phyloP scores from a whole-genome alignment of 225 moss, liverwort and hornwort species.

The Pseudoscleropodium purum region DNA sequence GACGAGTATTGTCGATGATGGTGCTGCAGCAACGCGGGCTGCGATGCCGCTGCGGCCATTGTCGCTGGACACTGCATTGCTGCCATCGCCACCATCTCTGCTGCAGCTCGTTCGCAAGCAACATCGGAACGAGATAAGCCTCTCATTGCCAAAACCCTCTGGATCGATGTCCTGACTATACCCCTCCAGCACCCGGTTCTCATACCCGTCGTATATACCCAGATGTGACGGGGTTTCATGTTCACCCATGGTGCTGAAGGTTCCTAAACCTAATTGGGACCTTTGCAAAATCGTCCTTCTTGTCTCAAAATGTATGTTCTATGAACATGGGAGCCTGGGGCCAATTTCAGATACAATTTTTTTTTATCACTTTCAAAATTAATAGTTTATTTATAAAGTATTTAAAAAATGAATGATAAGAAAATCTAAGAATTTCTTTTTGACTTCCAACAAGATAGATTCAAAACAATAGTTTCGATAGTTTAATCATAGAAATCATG shows the following conservation, averaged over 20 bases:
- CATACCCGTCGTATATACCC: neutral
- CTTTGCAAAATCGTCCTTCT: neutral
- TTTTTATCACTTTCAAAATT: neutral
- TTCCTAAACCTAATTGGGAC: too few species aligned
- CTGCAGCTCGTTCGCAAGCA: neutral
- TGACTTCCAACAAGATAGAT: neutral
- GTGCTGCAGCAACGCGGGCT: neutral
- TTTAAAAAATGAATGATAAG: neutral
- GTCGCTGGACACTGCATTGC: neutral
- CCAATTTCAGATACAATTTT: neutral
- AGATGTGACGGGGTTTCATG: neutral
- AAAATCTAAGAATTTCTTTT: neutral
- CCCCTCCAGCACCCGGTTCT: neutral
- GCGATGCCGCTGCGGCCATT: neutral
- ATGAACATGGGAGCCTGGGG: neutral
- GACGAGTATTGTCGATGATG: neutral
- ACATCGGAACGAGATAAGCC: slow-evolving; percentile 10
- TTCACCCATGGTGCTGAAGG: too few species aligned
- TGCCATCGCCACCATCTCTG: slow-evolving; percentile 9
- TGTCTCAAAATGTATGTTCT: neutral
- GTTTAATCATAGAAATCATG: neutral
- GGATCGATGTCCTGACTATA: neutral
- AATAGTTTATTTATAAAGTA: neutral
- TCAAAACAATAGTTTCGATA: neutral
- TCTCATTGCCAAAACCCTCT: neutral